Conservation (phyloP, 257 asterid genomes). For the Solanum okadae region DNA sequence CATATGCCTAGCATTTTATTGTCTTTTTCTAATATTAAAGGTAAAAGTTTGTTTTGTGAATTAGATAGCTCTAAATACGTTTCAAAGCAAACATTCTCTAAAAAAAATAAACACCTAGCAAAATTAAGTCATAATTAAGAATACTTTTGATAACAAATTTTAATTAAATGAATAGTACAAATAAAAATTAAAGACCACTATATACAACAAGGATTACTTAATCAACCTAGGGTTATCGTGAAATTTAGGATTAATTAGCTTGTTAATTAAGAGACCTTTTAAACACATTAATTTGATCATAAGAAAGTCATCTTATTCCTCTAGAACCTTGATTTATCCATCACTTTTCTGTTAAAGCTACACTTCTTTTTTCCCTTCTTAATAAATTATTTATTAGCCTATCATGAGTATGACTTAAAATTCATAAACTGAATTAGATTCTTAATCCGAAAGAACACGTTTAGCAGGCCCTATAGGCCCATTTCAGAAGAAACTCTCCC, state of each 20-base stretch:
- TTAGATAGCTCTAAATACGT: neutral
- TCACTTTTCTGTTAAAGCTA: neutral
- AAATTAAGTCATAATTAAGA: neutral
- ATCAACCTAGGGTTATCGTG: neutral
- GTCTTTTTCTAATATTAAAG: no score
- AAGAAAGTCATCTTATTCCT: neutral
- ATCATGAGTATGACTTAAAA: neutral
- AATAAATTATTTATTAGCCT: neutral
- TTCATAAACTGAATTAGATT: conserved; percentile 1
- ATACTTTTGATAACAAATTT: no score
- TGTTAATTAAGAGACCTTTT: neutral
- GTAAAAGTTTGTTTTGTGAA: no score
- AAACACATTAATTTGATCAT: neutral
- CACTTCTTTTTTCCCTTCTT: neutral
- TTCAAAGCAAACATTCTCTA: neutral
- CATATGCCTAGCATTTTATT: neutral
- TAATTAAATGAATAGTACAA: neutral
- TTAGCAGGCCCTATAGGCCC: conserved; percentile 23
- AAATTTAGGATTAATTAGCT: neutral
- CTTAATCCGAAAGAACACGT: conserved; percentile 26
- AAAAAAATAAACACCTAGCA: neutral
- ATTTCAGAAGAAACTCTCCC: neutral
- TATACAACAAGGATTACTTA: neutral
- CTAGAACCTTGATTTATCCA: neutral
- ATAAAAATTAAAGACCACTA: neutral